Conservation (phyloP, 2,329 filamentous ascomycete genomes). For the Nigrograna mackinnonii region DNA sequence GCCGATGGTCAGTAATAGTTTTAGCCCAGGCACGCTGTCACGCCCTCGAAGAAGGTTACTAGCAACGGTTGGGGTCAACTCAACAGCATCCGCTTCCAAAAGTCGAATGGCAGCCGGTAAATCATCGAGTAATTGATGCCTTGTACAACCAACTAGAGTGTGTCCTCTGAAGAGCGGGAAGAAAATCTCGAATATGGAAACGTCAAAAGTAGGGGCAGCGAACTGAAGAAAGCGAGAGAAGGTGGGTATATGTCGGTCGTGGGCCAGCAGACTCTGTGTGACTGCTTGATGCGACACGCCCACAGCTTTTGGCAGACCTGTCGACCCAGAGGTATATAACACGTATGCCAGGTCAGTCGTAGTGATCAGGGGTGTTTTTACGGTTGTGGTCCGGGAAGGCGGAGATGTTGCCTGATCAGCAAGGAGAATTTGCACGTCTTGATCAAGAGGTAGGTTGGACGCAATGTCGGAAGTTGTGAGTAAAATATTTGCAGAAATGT, state of each 20-base stretch:
- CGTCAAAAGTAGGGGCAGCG: conserved; percentile 89
- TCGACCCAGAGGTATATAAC: conserved; percentile 93
- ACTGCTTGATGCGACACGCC: conserved; percentile 78
- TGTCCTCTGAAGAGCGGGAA: conserved; percentile 76
- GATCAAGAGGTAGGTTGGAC: conserved; percentile 39
- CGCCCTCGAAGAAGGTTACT: conserved; percentile 74
- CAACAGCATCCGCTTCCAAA: conserved; percentile 78
- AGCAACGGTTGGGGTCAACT: conserved; percentile 87
- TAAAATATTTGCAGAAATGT: conserved; percentile 71
- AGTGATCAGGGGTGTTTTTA: conserved; percentile 1
- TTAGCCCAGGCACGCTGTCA: conserved; percentile 67
- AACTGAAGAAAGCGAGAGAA: conserved; percentile 89
- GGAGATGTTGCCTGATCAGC: conserved; percentile 42
- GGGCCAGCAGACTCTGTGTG: conserved; percentile 80
- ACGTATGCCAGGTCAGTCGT: conserved; percentile 71
- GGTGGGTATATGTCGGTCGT: conserved; percentile 73
- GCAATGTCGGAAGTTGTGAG: conserved; percentile 62
- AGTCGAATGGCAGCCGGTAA: conserved; percentile 67
- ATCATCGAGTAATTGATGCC: conserved; percentile 73
- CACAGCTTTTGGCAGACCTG: conserved; percentile 87
- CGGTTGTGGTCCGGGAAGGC: background rate
- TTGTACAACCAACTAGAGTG: conserved; percentile 73
- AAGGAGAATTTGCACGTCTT: conserved; percentile 42
- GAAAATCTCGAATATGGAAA: conserved; percentile 94
- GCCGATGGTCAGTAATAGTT: conserved; percentile 80